These are phyloP conservation scores for Pseudogymnoascus sp. DNA, from an alignment of 2,329 filamentous ascomycete species.

Conservation along the genomic window DNA sequence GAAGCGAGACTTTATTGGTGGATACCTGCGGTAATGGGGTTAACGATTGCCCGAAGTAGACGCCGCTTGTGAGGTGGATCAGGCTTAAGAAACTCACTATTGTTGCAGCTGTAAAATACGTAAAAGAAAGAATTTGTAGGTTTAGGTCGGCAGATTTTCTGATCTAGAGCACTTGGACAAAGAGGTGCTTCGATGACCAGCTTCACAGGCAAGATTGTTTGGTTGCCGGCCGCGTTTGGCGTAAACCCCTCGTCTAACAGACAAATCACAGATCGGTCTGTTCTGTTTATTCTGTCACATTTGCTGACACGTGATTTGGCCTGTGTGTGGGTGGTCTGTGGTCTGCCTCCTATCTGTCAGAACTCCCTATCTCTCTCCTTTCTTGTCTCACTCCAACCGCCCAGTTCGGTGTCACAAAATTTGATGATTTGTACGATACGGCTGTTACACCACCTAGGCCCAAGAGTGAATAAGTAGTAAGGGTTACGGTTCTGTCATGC, in stretches of 20 bases:
- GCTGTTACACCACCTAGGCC: neutral
- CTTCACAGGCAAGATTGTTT: constrained; percentile 7
- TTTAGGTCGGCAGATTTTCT: constrained; percentile 1
- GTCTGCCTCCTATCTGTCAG: no score
- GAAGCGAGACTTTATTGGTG: constrained; percentile 11
- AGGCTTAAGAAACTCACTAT: neutral
- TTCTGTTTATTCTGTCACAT: neutral
- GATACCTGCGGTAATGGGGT: constrained; percentile 8
- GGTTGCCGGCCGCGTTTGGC: constrained; percentile 7
- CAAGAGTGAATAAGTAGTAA: neutral
- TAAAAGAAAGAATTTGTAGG: constrained; percentile 5
- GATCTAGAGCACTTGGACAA: constrained; percentile 7
- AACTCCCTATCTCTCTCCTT: neutral
- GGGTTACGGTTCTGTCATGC: neutral
- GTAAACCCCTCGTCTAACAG: constrained; percentile 9
- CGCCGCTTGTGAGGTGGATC: constrained; percentile 3
- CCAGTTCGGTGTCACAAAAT: neutral
- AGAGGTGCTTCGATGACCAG: constrained; percentile 4
- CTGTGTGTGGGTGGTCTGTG: no score
- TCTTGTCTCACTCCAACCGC: neutral
- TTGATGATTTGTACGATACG: neutral
- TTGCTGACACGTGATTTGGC: no score
- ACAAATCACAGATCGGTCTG: constrained; percentile 3
- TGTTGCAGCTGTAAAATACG: neutral
- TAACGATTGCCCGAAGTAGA: constrained; percentile 10